Evolutionary conservation across 169 alveolate species (phyloP).

Genomic region (Plasmodium knowlesi): DNA sequence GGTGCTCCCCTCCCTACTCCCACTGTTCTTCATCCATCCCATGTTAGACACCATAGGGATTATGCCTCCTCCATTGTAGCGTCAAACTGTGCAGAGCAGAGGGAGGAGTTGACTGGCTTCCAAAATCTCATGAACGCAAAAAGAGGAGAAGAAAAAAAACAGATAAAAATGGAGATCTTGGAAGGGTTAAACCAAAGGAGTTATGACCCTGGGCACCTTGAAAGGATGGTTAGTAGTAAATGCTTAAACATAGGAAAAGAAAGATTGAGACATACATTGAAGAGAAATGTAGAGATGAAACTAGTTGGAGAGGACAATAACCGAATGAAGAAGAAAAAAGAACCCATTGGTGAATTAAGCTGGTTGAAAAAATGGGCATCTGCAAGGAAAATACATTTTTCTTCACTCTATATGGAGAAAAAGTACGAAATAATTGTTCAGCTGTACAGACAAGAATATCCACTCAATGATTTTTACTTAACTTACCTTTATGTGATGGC

Average conservation of each 20-base stretch:
- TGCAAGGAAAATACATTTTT: constrained; percentile 2
- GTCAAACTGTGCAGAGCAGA: neutral
- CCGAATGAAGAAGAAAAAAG: neutral
- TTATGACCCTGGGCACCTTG: constrained; percentile 42
- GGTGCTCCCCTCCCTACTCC: neutral
- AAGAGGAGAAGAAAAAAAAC: constrained; percentile 6
- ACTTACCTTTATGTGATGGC: constrained; percentile 26
- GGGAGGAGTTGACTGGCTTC: neutral
- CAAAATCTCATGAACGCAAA: constrained; percentile 4
- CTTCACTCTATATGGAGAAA: constrained; percentile 7
- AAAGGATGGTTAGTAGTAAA: constrained; percentile 10
- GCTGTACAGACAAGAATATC: constrained; percentile 14
- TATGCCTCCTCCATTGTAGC: neutral
- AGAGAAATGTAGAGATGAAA: neutral
- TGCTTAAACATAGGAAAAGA: neutral
- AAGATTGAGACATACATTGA: neutral
- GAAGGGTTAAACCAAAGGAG: constrained; percentile 34
- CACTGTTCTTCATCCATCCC: neutral
- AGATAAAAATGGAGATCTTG: constrained; percentile 31
- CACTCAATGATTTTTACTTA: constrained; percentile 17
- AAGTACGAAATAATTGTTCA: neutral
- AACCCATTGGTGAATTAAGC: neutral
- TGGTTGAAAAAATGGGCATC: neutral
- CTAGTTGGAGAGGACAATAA: neutral
- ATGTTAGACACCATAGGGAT: neutral